A percentile compares a stretch with the other conserved stretches of the same genome.
phyloP scores from a whole-genome alignment of 2,329 filamentous ascomycete species.

The Hysterium pulicare region DNA sequence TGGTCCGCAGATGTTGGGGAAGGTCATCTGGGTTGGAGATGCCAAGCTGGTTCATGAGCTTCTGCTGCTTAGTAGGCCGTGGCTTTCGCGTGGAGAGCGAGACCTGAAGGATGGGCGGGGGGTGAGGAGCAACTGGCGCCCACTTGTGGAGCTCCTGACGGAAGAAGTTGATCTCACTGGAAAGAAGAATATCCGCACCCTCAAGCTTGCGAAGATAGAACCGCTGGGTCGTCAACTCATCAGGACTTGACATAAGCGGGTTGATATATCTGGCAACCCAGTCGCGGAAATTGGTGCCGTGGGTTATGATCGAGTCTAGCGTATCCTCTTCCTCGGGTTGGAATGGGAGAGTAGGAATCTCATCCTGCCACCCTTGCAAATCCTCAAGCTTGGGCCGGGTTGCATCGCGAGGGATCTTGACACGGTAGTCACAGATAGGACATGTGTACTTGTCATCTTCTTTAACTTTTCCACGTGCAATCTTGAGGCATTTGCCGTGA shows the following conservation, averaged over 20 bases:
- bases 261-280: slow-evolving; percentile 80
- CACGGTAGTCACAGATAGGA: slow-evolving; percentile 94
- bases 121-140: slow-evolving; percentile 81
- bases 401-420: slow-evolving; percentile 94
- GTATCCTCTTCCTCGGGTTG: slow-evolving; percentile 93
- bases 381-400: slow-evolving; percentile 94
- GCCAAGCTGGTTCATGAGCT: slow-evolving; percentile 83
- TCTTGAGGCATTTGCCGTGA: slow-evolving; percentile 96
- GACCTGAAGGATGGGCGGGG: slow-evolving; percentile 80
- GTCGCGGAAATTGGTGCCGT: slow-evolving; percentile 78
- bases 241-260: slow-evolving; percentile 72
- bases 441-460: slow-evolving; percentile 98
- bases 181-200: slow-evolving; percentile 87
- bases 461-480: slow-evolving; percentile 94
- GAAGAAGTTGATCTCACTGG: slow-evolving; percentile 96
- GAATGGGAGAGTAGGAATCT: slow-evolving; percentile 78
- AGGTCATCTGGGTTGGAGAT: slow-evolving; percentile 89
- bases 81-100: slow-evolving; percentile 94
- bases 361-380: slow-evolving; percentile 76
- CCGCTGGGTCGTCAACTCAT: slow-evolving; percentile 83
- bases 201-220: slow-evolving; percentile 98
- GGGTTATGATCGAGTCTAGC: slow-evolving; percentile 79
- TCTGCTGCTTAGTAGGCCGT: slow-evolving; percentile 93
- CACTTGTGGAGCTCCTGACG: slow-evolving; percentile 92
- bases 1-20: slow-evolving; percentile 76